phyloP scores from a whole-genome alignment of 169 alveolate species.

The Cystoisospora suis region DNA sequence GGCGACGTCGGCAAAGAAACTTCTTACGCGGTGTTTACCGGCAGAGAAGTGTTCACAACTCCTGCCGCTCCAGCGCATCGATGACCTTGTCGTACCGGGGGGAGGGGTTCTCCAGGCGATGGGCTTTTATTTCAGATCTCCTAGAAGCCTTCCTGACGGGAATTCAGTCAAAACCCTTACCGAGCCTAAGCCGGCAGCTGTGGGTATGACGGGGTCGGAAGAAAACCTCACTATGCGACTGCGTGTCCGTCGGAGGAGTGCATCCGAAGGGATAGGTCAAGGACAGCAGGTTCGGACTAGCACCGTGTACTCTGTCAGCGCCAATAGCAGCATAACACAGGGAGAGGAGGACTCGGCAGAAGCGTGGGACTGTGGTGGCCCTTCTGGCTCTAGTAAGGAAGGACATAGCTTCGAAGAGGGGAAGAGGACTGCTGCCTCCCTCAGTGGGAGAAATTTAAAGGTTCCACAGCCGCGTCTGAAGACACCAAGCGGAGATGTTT shows the following conservation, averaged over 20 bases:
- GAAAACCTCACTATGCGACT: neutral
- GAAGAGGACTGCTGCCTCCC: no score
- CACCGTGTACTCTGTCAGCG: neutral
- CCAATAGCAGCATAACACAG: neutral
- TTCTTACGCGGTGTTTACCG: neutral
- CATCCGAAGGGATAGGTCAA: neutral
- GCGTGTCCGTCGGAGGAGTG: neutral
- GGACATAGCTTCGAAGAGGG: neutral
- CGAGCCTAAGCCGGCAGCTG: neutral
- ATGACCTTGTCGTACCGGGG: conserved; percentile 41
- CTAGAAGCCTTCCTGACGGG: neutral
- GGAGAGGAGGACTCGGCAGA: neutral
- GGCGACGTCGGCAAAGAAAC: neutral
- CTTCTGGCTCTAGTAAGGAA: neutral
- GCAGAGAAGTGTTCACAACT: neutral
- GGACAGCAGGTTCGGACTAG: no score
- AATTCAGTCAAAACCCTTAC: conserved; percentile 1
- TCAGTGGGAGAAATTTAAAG: neutral
- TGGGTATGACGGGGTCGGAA: neutral
- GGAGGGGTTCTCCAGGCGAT: conserved; percentile 20
- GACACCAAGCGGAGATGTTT: neutral
- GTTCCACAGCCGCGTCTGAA: conserved; percentile 4
- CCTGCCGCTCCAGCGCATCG: conserved; percentile 34
- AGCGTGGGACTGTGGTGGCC: no score
- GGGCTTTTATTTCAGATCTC: neutral